Evolutionary conservation across 345 rosid species (phyloP), one percentile per base, ranked within the genome.

Genomic region (Schrenkiella parvula): DNA sequence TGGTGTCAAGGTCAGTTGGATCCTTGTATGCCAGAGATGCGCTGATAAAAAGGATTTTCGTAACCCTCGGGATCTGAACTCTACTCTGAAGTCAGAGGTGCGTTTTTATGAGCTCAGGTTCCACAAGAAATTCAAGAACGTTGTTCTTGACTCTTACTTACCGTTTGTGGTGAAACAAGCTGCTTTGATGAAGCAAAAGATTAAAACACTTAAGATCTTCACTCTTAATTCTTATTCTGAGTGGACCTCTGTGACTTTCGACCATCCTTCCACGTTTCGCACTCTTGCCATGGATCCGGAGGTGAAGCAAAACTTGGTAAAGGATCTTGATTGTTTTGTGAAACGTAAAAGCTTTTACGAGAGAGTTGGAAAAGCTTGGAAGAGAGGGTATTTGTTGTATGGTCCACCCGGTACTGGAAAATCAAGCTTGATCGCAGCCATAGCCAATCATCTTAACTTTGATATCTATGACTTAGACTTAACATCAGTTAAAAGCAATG

Each of bases 321-420:
- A 85, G 39, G 97, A 91, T 75, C 83, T 91, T 4, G 82, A 79
- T 17, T 72, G 83, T 58, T 91, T 87, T 43, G 79, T 86, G 68
- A 71, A 58, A 79, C 82, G 96, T 48, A 83, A 44, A 54, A 79
- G 79, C 21, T 87, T 71, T 39, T 91, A 91, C 25, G 64, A 44
- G 69, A 85, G 80, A 38, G 90, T 91, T 0, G 96, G 97, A 1
- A 87, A 86, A 78, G 91, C 93, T 64, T 89, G 93, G 95, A 91
- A 91, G 74, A 83, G 96, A 78, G 96, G 91, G 23, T 91, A 91
- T 28, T 76, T 89, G 78, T 51, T 87, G 75, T 84, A 89, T 42
- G 92, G 93, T 4, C 91, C 97, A 0, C 90, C 91, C 0, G 95
- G 97, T 53, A 87, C 97, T 0, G 95, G 95, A 1, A 89, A 91